Conservation (phyloP, 176 grass and related monocot genomes). For the Oryza australiensis region DNA sequence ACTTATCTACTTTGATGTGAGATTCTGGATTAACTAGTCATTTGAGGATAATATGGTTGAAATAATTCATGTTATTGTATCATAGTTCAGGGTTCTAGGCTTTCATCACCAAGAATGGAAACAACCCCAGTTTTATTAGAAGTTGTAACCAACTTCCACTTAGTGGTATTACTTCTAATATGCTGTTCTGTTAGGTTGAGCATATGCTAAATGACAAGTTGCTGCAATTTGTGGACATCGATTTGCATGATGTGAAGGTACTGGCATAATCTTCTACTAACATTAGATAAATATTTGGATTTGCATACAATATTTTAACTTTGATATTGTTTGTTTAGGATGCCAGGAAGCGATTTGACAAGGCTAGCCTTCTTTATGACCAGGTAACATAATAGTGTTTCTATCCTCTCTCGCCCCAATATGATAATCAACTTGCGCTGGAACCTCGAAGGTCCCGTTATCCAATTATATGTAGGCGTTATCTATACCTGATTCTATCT, state of each 20-base stretch:
- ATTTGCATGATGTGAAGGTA: constrained; percentile 98
- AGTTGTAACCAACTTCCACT: constrained; percentile 1
- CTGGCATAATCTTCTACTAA: neutral
- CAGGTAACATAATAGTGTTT: constrained; percentile 60
- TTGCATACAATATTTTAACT: constrained; percentile 27
- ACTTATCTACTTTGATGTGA: neutral
- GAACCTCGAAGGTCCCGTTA: neutral
- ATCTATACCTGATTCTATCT: neutral
- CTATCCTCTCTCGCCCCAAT: neutral
- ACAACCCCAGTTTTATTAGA: constrained; percentile 14
- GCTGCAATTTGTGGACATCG: constrained; percentile 92
- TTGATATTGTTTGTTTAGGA: constrained; percentile 57
- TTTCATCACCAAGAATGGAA: neutral
- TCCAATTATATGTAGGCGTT: neutral
- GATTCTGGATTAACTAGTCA: neutral
- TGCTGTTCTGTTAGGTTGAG: constrained; percentile 65
- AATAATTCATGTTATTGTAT: neutral
- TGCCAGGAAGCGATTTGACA: constrained; percentile 90
- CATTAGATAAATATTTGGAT: constrained; percentile 22
- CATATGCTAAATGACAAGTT: constrained; percentile 98
- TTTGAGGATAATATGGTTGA: neutral
- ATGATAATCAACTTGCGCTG: neutral
- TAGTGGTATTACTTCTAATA: constrained; percentile 33
- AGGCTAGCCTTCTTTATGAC: constrained; percentile 95
- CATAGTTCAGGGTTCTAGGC: neutral